phyloP scores from a whole-genome alignment of 2,329 filamentous ascomycete species.

The Phaeophleospora eucalypticola region DNA sequence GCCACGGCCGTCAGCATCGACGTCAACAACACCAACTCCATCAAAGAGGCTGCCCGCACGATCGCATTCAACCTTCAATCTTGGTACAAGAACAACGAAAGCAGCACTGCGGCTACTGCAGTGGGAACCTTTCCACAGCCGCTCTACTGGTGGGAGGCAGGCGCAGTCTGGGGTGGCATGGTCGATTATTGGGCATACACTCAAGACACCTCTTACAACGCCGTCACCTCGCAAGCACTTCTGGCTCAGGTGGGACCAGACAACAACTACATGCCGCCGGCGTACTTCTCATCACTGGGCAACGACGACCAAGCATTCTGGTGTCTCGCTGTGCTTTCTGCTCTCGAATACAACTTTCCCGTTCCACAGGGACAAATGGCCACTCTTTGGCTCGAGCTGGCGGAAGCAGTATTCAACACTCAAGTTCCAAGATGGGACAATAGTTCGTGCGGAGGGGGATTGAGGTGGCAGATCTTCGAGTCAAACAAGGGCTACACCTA shows the following conservation, averaged over 20 bases:
- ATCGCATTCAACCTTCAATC: constrained; percentile 33
- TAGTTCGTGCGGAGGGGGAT: constrained; percentile 63
- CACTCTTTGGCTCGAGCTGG: constrained; percentile 69
- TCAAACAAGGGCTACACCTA: constrained; percentile 65
- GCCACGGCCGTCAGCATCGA: constrained; percentile 19
- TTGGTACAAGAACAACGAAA: constrained; percentile 34
- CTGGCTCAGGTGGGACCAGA: constrained; percentile 39
- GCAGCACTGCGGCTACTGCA: constrained; percentile 25
- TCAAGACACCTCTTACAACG: constrained; percentile 42
- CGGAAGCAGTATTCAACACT: constrained; percentile 75
- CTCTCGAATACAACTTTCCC: constrained; percentile 71
- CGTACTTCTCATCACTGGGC: constrained; percentile 34
- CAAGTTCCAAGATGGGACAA: constrained; percentile 69
- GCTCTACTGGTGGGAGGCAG: constrained; percentile 48
- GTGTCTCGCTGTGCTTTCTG: constrained; percentile 76
- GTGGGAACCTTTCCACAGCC: constrained; percentile 42
- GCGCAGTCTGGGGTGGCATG: constrained; percentile 35
- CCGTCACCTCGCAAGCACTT: constrained; percentile 41
- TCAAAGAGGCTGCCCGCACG: constrained; percentile 30
- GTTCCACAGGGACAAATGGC: constrained; percentile 51
- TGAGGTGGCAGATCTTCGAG: constrained; percentile 81
- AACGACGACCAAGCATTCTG: constrained; percentile 70
- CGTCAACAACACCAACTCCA: constrained; percentile 26
- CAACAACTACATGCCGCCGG: constrained; percentile 41
- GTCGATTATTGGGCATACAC: constrained; percentile 47